Evolutionary conservation across 2,329 filamentous ascomycete genomes (phyloP), one percentile per base, ranked within the genome.

Genomic region (Phialemoniopsis sp.): DNA sequence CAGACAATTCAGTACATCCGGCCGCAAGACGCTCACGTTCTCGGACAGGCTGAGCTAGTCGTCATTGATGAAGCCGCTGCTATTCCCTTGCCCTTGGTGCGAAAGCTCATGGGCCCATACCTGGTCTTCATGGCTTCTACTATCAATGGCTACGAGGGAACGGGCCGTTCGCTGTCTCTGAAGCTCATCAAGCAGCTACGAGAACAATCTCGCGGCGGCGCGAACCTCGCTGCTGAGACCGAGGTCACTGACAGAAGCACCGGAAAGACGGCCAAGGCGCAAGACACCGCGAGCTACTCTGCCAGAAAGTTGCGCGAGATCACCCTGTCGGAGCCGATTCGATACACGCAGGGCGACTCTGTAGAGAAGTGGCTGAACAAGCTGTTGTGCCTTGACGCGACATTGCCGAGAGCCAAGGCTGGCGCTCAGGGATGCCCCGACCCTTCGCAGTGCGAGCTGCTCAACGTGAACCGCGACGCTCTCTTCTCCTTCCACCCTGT

Each of bases 1-100:
- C 93, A 98, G 64, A 97, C 93, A 0, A 98, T 98, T 36, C 93
- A 98, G 62, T 98, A 98, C 59, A 96, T 98, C 49, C 85, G 94
- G 50, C 94, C 93, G 0, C 89, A 98, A 63, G 93, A 98, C 65
- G 84, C 90, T 3, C 91, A 98, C 59, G 89, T 94, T 15, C 72
- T 98, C 3, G 93, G 93, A 18, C 93, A 98, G 62, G 93, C 93
- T 4, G 93, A 98, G 62, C 67, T 98, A 30, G 70, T 98, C 10
- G 91, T 98, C 8, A 97, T 98, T 47, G 93, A 98, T 63, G 93
- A 98, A 64, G 93, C 93, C 13, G 93, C 93, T 12, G 94, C 94
- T 2, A 98, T 98, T 46, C 93, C 94, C 12, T 66, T 98, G 10
- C 93, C 93, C 1, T 70, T 97, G 3, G 93, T 98, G 8, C 78